phyloP scores from a whole-genome alignment of 768 basidiomycete species.

The Phanerochaete carnosa region DNA sequence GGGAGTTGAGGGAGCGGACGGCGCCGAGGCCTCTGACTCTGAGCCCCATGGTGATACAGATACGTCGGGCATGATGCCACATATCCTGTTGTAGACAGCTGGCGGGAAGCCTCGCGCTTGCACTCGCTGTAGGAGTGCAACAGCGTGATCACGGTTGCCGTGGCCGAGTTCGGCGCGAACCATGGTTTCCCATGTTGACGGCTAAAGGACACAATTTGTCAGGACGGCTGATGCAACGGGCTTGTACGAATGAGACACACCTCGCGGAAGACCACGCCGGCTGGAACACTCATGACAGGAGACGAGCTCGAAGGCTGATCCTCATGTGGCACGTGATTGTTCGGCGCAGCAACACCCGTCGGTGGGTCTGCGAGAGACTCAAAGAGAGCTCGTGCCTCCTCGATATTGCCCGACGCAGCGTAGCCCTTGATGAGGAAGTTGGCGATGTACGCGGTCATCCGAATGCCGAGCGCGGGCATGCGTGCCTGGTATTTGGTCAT shows the following conservation, averaged over 20 bases:
- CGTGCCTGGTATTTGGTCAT: constrained; percentile 63
- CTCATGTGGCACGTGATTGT: constrained; percentile 81
- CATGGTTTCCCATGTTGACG: constrained; percentile 96
- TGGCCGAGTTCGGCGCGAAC: constrained; percentile 84
- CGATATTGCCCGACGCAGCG: constrained; percentile 66
- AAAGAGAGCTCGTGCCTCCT: constrained; percentile 73
- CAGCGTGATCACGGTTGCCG: constrained; percentile 69
- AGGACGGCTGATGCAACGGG: not conserved
- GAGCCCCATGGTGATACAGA: constrained; percentile 43
- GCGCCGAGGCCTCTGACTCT: constrained; percentile 2
- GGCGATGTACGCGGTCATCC: constrained; percentile 94
- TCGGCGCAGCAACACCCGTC: constrained; percentile 79
- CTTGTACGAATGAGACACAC: constrained; percentile 35
- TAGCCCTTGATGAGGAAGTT: constrained; percentile 79
- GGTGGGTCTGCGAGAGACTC: constrained; percentile 78
- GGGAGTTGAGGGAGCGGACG: constrained; percentile 3
- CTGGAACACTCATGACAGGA: constrained; percentile 30
- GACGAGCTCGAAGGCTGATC: constrained; percentile 34
- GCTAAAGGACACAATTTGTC: constrained; percentile 37
- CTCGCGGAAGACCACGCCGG: constrained; percentile 78
- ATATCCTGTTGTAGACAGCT: constrained; percentile 76
- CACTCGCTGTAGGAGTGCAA: constrained; percentile 66
- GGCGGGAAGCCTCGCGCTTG: constrained; percentile 75
- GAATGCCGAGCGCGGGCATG: constrained; percentile 61
- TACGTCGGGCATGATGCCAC: constrained; percentile 77